Evolutionary conservation across 371 early-diverging fungal species (phyloP).

Genomic region (Rhizomucor pusillus): DNA sequence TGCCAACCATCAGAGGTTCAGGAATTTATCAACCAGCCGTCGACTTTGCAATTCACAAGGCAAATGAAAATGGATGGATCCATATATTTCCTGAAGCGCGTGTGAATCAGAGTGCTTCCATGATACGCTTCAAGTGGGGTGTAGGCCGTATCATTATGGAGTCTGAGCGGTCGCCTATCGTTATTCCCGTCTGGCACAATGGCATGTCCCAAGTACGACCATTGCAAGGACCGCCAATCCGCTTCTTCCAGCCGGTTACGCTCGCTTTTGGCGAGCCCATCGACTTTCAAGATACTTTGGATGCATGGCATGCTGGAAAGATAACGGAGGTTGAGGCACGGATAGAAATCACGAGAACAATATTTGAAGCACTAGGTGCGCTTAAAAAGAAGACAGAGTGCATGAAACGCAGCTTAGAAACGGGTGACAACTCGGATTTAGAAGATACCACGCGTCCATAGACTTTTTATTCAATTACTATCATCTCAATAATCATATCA

Average conservation of each 20-base stretch:
- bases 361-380: slow-evolving; percentile 52
- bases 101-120: slow-evolving; percentile 62
- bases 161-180: slow-evolving; percentile 55
- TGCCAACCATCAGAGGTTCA: slow-evolving; percentile 81
- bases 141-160: slow-evolving; percentile 84
- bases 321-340: slow-evolving; percentile 55
- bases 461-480: too few relatives aligned
- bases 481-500: too few relatives aligned
- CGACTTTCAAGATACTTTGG: slow-evolving; percentile 57
- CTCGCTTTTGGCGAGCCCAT: slow-evolving; percentile 70
- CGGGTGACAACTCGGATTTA: neutral
- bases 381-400: slow-evolving; percentile 24
- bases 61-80: slow-evolving; percentile 48
- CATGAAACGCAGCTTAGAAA: slow-evolving; percentile 10
- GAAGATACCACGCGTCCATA: slow-evolving; percentile 10
- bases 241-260: slow-evolving; percentile 41
- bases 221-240: slow-evolving; percentile 35
- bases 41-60: slow-evolving; percentile 63
- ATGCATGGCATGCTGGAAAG: slow-evolving; percentile 51
- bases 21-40: slow-evolving; percentile 87
- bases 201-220: slow-evolving; percentile 57
- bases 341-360: slow-evolving; percentile 53
- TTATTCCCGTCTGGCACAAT: slow-evolving; percentile 71
- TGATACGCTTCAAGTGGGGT: slow-evolving; percentile 88
- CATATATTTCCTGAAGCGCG: slow-evolving; percentile 87